Conservation (phyloP, 129 eudicot species). For the Escallonia herrerae region DNA sequence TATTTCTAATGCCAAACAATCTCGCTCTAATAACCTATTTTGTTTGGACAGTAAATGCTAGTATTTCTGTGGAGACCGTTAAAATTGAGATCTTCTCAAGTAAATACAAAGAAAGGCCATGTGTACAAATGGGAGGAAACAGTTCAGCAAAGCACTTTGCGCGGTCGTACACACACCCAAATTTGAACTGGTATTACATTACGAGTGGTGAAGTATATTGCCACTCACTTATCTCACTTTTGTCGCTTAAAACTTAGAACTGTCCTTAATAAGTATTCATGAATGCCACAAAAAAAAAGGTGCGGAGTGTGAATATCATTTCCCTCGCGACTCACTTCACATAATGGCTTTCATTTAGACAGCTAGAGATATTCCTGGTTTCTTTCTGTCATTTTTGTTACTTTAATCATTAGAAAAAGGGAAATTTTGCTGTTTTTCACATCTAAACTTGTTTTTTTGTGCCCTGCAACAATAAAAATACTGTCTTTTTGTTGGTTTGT, state of each 20-base stretch:
- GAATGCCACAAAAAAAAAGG: background rate
- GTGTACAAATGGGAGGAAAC: background rate
- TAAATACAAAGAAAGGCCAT: too few species aligned
- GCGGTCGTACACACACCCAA: background rate
- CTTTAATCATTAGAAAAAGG: too few species aligned
- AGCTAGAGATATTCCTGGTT: background rate
- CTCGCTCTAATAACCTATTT: too few species aligned
- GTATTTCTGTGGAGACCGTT: too few species aligned
- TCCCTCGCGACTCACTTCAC: background rate
- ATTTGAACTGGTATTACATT: slow-evolving; percentile 22
- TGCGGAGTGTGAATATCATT: background rate
- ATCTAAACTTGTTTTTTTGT: too few species aligned
- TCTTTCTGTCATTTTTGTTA: background rate
- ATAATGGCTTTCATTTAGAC: background rate
- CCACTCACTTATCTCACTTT: background rate
- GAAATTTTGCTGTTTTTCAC: too few species aligned
- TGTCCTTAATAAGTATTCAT: background rate
- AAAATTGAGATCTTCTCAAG: too few species aligned
- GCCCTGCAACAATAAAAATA: too few species aligned
- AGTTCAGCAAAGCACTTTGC: slow-evolving; percentile 19
- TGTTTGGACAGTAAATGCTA: too few species aligned
- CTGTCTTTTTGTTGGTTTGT: too few species aligned
- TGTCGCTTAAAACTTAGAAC: background rate
- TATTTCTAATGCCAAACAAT: too few species aligned
- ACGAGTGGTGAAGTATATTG: background rate